A percentile compares a stretch with the other conserved stretches of the same genome.
Evolutionary conservation across 805 yeast species (phyloP).

Genomic region (Metschnikowia sp.): DNA sequence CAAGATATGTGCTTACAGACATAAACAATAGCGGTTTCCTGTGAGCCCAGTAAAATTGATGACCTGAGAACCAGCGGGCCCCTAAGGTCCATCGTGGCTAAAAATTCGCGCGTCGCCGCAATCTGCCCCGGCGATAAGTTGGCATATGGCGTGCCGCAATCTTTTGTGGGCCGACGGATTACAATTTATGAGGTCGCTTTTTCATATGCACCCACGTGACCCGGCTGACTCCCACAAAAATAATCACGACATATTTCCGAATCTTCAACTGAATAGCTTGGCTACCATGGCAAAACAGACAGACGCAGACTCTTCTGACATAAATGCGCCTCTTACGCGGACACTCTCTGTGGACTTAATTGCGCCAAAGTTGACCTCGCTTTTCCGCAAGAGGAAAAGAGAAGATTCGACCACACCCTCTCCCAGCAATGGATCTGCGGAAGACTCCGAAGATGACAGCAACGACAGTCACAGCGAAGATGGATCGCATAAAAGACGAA

Average conservation of each 20-base stretch:
- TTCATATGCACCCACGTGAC: slow-evolving; percentile 10
- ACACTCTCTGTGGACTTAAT: slow-evolving; percentile 40
- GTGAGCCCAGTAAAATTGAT: too few species aligned
- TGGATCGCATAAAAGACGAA: slow-evolving; percentile 19
- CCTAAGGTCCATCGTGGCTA: too few species aligned
- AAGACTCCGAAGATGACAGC: slow-evolving; percentile 9
- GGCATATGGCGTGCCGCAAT: neutral
- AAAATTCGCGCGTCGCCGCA: neutral
- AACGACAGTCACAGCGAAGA: slow-evolving; percentile 8
- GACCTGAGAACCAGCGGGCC: too few species aligned
- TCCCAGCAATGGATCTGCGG: slow-evolving; percentile 8
- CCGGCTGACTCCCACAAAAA: slow-evolving; percentile 7
- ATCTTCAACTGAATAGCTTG: neutral
- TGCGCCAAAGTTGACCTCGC: slow-evolving; percentile 34
- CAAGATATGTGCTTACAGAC: too few species aligned
- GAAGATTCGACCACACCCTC: slow-evolving; percentile 12
- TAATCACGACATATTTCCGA: neutral
- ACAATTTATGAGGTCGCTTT: neutral
- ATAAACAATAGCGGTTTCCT: too few species aligned
- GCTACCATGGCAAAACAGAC: slow-evolving; percentile 6
- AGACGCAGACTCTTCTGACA: slow-evolving; percentile 9
- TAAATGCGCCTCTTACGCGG: slow-evolving; percentile 23
- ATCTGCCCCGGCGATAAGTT: slow-evolving; percentile 1
- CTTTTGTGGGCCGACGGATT: slow-evolving; percentile 2
- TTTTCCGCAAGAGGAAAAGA: slow-evolving; percentile 21